A percentile compares a stretch with the other conserved stretches of the same genome.
Evolutionary conservation across 176 grass and related monocot genomes (phyloP).

Genomic region (Ensete glaucum): DNA sequence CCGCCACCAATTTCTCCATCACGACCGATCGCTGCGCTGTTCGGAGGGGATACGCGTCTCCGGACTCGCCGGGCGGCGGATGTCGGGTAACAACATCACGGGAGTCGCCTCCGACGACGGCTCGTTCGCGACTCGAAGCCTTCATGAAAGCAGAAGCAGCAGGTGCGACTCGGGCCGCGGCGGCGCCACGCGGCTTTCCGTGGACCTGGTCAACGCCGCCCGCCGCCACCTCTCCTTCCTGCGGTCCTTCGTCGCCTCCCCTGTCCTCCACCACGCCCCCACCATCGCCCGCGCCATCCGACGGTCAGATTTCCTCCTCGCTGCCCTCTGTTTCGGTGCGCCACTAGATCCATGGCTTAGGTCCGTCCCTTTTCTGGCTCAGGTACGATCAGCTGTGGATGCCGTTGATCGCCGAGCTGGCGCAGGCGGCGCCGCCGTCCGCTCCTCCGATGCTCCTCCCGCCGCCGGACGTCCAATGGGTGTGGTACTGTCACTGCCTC

Average conservation of each 20-base stretch:
- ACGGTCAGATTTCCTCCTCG: conserved; percentile 5
- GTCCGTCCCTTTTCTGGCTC: not conserved
- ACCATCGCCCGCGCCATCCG: conserved; percentile 23
- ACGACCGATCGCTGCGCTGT: too few species aligned
- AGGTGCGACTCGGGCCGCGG: not conserved
- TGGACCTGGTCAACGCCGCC: conserved; percentile 51
- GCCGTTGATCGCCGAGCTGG: conserved; percentile 38
- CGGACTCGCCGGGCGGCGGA: not conserved
- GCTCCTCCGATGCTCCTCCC: conserved; percentile 52
- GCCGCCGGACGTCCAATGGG: conserved; percentile 59
- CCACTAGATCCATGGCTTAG: not conserved
- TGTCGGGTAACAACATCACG: not conserved
- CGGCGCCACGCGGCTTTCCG: not conserved
- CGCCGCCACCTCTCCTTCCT: conserved; percentile 72
- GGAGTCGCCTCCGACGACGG: conserved; percentile 4
- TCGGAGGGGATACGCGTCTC: too few species aligned
- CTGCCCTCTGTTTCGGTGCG: not conserved
- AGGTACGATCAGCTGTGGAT: conserved; percentile 90
- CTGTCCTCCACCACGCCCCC: conserved; percentile 1
- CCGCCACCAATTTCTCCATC: too few species aligned
- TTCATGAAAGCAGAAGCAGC: conserved; percentile 16
- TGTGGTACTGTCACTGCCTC: conserved; percentile 91
- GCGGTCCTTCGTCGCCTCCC: conserved; percentile 28
- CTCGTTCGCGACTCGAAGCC: conserved; percentile 12
- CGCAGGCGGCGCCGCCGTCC: conserved; percentile 18